Percentiles rank a stretch among this genome's conserved stretches.
These are phyloP conservation scores for Cadophora sp. DNA, from an alignment of 2,329 filamentous ascomycete species.

Conservation along the genomic window DNA sequence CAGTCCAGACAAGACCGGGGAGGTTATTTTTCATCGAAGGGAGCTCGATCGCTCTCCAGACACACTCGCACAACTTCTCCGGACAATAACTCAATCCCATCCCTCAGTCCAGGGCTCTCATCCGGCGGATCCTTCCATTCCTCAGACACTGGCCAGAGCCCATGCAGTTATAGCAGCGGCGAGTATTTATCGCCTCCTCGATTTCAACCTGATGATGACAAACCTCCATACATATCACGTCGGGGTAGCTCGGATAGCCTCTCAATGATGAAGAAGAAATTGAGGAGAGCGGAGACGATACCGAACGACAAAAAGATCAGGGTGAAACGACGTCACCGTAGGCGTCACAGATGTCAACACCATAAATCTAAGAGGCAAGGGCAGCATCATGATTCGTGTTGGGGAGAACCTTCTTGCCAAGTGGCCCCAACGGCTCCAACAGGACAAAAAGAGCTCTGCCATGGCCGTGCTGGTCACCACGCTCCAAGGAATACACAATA, in stretches of 20 bases:
- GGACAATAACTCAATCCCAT: slow-evolving; percentile 23
- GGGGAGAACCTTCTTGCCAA: slow-evolving; percentile 26
- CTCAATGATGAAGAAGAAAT: slow-evolving; percentile 31
- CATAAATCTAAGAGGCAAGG: slow-evolving; percentile 11
- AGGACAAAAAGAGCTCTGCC: slow-evolving; percentile 23
- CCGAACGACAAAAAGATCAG: slow-evolving; percentile 19
- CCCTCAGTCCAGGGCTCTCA: slow-evolving; percentile 22
- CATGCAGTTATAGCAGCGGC: slow-evolving; percentile 30
- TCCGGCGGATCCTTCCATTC: slow-evolving; percentile 28
- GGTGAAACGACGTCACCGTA: not conserved
- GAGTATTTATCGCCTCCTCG: slow-evolving; percentile 27
- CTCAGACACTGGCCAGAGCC: slow-evolving; percentile 22
- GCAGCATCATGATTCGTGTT: slow-evolving; percentile 15
- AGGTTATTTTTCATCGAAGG: slow-evolving; percentile 12
- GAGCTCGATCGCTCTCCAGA: not conserved
- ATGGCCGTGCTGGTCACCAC: slow-evolving; percentile 14
- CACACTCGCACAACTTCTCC: slow-evolving; percentile 15
- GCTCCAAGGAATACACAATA: slow-evolving; percentile 9
- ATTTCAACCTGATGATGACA: slow-evolving; percentile 20
- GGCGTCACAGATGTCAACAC: slow-evolving; percentile 21
- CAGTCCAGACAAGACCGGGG: slow-evolving; percentile 13
- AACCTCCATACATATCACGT: slow-evolving; percentile 34
- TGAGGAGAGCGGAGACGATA: slow-evolving; percentile 27
- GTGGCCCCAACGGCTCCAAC: slow-evolving; percentile 30
- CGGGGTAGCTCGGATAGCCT: slow-evolving; percentile 31